Base-by-base conservation (phyloP, 2,329 filamentous ascomycete genomes). In the Ceratocystis papillata region DNA sequence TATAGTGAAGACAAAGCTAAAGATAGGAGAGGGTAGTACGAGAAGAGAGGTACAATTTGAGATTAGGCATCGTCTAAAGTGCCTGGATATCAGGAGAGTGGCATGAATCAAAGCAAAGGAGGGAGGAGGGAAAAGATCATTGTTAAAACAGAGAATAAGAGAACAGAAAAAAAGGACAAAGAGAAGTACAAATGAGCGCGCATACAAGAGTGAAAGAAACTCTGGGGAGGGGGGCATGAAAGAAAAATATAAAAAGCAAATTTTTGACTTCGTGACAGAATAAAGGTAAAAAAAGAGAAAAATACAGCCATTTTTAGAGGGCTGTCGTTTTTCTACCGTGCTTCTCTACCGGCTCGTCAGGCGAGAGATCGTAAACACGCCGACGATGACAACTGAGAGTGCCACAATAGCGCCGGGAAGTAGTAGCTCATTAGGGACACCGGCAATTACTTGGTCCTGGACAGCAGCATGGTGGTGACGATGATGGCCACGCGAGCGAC, bases 381-480 rank as follows among this genome's bases (percentile, higher is more conserved):
- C 90, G 50, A 95, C 81, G 76, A 99, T 96, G 46, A 96, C 92
- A 55, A 95, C 90, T 8, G 93, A 94, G 73, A 99, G 78, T n/a
- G 92, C 92, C 67, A 94, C 91, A 74, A 99, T 93, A 22, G 94
- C 94, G 70, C 94, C 94, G 0, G 94, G 94, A 53, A 97, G 82
- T 20, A 99, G 80, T 65, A 97, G 79, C 73, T 99, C 94, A 73
- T 99, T 99, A 7, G 94, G 91, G 44, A 99, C 88, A 65, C 94
- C 94, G 1, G 87, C 83, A 73, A 99, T 93, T 67, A 96, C 79
- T 76, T 96, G 90, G 68, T 93, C 86, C 67, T 85, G 82, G 65
- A 83, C 78, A 28, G 60, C 25, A 10, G 57, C 37, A 30, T 65
- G 64, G 63, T 65, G 63, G 48, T 64, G 63, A 61, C 53, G 63